Evolutionary conservation across 352 stramenopile genomes (phyloP), one percentile per base, ranked within the genome.

Genomic region (Globisporangium parvum): DNA sequence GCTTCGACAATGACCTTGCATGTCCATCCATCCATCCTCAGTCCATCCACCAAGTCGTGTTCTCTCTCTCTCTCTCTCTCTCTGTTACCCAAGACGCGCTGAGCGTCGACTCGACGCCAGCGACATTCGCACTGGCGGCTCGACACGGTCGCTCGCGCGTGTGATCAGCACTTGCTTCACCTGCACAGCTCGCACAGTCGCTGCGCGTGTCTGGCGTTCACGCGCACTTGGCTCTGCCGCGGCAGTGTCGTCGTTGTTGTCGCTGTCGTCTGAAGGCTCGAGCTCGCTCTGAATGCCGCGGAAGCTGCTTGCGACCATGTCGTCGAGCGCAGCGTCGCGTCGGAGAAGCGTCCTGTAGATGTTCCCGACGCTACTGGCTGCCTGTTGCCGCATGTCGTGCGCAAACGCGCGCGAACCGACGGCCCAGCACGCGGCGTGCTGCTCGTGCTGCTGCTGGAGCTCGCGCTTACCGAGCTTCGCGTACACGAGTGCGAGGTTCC

Each of bases 401-500:
- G 73, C 57, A 47, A 85, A 91, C 9, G 73, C 67, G 20, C 64
- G 63, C 6, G 46, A n/a, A 0, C 66, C 68, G 2, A 55, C 53
- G 9, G 42, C 40, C 11, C 75, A 65, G 0, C 47, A 48, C 0
- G 58, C 41, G 1, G 70, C 64, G 23, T 73, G 44, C 6, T 66
- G 70, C 47, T 85, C 76, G 51, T 88, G 71, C 15, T 67, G 50
- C 4, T 63, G 37, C 35, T 82, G 62, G 24, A 76, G 64, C 28
- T 70, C 59, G 20, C 65, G 57, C 23, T 72, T 75, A 50, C 74
- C 62, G 41, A 91, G 63, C 35, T 76, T 85, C 2, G 61, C 73
- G 47, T 80, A 87, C 21, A 91, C 66, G 10, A 90, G 64, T 8
- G 83, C 67, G 46, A 93, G 61, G 48, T 93, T 93, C 1, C 69